phyloP scores from a whole-genome alignment of 257 asterid genomes.

The Leonotis leonurus region DNA sequence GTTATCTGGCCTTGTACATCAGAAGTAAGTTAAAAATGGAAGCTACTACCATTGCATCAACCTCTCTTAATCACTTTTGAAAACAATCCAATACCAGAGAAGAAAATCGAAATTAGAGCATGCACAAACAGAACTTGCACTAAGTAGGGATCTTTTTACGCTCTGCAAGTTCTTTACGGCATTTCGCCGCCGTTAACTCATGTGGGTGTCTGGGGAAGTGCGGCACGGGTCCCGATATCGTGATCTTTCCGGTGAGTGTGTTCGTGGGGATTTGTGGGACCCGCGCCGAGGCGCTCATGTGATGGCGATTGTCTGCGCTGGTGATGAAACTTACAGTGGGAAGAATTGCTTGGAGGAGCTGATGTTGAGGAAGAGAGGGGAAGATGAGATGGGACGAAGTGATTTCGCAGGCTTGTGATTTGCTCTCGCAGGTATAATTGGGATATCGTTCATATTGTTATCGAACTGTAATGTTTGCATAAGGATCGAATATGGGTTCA shows the following conservation, averaged over 20 bases:
- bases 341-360: constrained; percentile 62
- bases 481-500: neutral
- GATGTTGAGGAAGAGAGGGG: constrained; percentile 78
- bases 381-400: constrained; percentile 46
- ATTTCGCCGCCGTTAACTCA: constrained; percentile 64
- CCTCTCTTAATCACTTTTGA: neutral
- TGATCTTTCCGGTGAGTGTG: constrained; percentile 52
- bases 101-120: constrained; percentile 48
- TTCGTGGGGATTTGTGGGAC: constrained; percentile 69
- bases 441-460: neutral
- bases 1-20: neutral
- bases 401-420: constrained; percentile 41
- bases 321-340: neutral
- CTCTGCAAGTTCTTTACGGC: constrained; percentile 61
- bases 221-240: constrained; percentile 77
- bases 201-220: constrained; percentile 87
- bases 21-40: constrained; percentile 17
- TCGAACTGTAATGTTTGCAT: too few relatives aligned
- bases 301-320: constrained; percentile 41
- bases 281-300: constrained; percentile 51
- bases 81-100: constrained; percentile 5
- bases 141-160: constrained; percentile 74
- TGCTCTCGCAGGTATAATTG: constrained; percentile 59
- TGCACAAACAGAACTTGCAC: constrained; percentile 73
- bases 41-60: neutral